These are phyloP conservation scores for Rosa hybrid DNA, from an alignment of 331 rosid species.

Conservation along the genomic window DNA sequence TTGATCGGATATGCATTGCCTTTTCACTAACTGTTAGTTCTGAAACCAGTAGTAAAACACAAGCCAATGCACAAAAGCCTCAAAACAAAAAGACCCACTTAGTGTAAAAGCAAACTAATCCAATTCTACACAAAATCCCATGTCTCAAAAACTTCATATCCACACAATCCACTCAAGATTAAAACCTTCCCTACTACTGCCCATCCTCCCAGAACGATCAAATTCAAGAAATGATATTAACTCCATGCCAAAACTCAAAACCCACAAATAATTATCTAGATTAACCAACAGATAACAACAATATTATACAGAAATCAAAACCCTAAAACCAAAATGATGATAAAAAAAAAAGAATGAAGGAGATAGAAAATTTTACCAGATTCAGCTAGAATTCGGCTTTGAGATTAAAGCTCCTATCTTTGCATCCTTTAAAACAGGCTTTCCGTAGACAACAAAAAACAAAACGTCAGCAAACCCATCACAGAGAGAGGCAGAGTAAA, in stretches of 20 bases:
- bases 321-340: conserved; percentile 12
- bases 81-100: conserved; percentile 12
- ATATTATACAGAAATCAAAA: conserved; percentile 17
- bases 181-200: neutral
- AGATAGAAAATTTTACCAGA: conserved; percentile 33
- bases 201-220: conserved; percentile 3
- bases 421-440: conserved; percentile 22
- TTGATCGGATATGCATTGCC: conserved; percentile 12
- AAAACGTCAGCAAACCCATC: conserved; percentile 33
- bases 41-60: conserved; percentile 6
- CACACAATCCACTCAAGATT: conserved; percentile 1
- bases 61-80: conserved; percentile 22
- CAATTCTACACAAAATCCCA: conserved; percentile 15
- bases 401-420: conserved; percentile 34
- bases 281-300: neutral
- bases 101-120: conserved; percentile 19
- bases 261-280: neutral
- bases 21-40: conserved; percentile 6
- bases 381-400: conserved; percentile 24
- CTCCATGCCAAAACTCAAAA: conserved; percentile 5
- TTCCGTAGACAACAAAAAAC: conserved; percentile 19
- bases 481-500: conserved; percentile 21
- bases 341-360: neutral
- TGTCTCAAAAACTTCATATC: conserved; percentile 11
- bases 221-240: conserved; percentile 21